phyloP scores from a whole-genome alignment of 306 rosid species.

The Inga laurina region DNA sequence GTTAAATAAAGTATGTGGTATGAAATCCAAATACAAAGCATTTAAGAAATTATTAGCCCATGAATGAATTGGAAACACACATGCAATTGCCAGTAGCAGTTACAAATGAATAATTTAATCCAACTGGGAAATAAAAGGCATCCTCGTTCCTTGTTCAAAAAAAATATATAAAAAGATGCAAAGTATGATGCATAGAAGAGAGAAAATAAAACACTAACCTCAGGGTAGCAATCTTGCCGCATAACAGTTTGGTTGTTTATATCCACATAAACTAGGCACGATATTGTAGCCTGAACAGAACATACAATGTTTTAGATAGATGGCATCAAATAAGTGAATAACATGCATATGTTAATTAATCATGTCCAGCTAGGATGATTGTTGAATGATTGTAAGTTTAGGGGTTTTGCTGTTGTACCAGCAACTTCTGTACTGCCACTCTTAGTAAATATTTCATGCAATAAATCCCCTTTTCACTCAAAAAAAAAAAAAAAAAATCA shows the following conservation, averaged over 20 bases:
- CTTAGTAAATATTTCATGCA: too few relatives aligned
- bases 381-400: too few relatives aligned
- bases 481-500: not conserved
- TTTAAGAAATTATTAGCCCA: not conserved
- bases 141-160: not conserved
- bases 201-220: constrained; percentile 53
- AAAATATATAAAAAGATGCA: constrained; percentile 15
- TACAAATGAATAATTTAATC: not conserved
- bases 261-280: constrained; percentile 71
- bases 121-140: not conserved
- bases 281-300: constrained; percentile 64
- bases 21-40: not conserved
- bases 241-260: constrained; percentile 51
- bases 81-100: not conserved
- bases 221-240: constrained; percentile 79
- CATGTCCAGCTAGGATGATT: not conserved
- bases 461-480: too few relatives aligned
- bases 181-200: not conserved
- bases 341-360: constrained; percentile 4
- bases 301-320: constrained; percentile 17
- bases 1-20: not conserved
- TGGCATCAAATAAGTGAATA: not conserved
- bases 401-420: too few relatives aligned
- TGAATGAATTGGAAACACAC: constrained; percentile 7
- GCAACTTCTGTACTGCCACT: too few relatives aligned